Base-by-base conservation (phyloP, 306 rosid species). In the Castanospermum australe region DNA sequence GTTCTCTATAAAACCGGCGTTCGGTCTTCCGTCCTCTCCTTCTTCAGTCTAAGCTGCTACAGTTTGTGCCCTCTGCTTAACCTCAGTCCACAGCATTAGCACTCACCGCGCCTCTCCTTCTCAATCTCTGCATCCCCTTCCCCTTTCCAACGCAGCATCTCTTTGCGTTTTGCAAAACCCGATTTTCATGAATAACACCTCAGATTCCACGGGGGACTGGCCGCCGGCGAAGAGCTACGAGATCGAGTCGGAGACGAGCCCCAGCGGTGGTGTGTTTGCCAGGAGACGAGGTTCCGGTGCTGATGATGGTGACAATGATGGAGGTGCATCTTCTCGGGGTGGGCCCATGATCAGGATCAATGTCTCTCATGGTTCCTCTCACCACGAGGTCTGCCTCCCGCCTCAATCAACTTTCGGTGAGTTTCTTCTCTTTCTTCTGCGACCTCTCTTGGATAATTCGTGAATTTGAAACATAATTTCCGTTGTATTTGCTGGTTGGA, bases 341-440 rank as follows among this genome's bases (percentile, higher is more conserved):
- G 87, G 77, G 35, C 75, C 88, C 63, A 13, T 51, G 59, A 84
- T 87, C 75, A 84, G 74, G 71, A 21, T 87, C 61, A 87, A 22
- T 33, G 88, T 87, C 33, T 55, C 78, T 38, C 39, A 77, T 21
- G 88, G 82, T 39, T 17, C 84, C 21, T 74, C 82, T 62, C 86
- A 60, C 48, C 88, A 87, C 55, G 82, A 81, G 62, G 4, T 84
- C 39, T 79, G 77, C 45, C 82, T 84, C 35, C 86, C 90, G 17
- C 50, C 84, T 66, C 80, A 87, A 81, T 87, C 90, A 17, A 87
- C 90, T 68, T 87, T 84, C 66, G 73, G 88, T 87, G 15, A 50
- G 62, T 87, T 71, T 74, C 66, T 8, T 79, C 76, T 76, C 67
- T 82, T 82, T 32, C 13, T 17, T 15, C 1, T 15, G 45, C 50